A percentile compares a stretch with the other conserved stretches of the same genome.
Evolutionary conservation across 306 rosid species (phyloP).

Genomic region (Sicyos baderoa): DNA sequence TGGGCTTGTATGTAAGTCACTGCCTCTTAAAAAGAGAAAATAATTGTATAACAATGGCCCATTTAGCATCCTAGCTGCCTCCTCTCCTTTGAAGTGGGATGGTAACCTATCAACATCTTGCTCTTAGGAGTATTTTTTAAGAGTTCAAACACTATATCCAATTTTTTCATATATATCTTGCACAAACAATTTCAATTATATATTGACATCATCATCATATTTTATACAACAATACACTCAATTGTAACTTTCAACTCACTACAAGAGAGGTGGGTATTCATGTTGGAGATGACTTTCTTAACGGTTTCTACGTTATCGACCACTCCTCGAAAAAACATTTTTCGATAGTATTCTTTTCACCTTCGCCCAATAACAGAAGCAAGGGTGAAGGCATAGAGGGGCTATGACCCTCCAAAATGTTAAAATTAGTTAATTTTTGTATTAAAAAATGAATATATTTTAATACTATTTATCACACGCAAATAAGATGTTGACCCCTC

Average conservation of each 20-base stretch:
- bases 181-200: not conserved
- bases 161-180: not conserved
- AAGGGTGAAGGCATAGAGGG: no score
- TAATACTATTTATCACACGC: no score
- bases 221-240: not conserved
- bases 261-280: no score
- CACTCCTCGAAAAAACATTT: no score
- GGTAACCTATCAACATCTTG: slow-evolving; percentile 2
- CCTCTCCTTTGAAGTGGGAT: slow-evolving; percentile 5
- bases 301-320: no score
- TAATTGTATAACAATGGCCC: not conserved
- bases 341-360: no score
- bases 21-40: not conserved
- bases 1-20: not conserved
- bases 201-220: not conserved
- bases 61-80: not conserved
- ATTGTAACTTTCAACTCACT: not conserved
- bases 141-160: not conserved
- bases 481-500: no score
- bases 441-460: no score
- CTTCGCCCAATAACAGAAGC: no score
- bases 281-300: no score
- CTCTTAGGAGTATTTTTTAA: not conserved
- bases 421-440: no score
- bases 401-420: no score